phyloP scores from a whole-genome alignment of 371 early-diverging fungal genomes.

The Syncephalastrum racemosum region DNA sequence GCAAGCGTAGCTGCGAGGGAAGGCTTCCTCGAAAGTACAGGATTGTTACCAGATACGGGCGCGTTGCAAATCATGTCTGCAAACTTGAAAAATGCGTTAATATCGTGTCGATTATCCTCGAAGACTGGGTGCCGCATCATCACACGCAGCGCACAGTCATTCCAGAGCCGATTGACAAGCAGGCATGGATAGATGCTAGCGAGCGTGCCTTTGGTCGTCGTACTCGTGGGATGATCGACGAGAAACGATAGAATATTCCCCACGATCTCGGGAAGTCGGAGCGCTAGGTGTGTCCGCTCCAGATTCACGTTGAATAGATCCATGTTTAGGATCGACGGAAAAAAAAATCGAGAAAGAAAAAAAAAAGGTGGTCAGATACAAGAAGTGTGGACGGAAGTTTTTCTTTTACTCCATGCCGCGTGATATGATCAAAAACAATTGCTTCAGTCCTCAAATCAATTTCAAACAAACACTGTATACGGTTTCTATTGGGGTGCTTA shows the following conservation, averaged over 20 bases:
- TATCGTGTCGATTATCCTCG: conserved; percentile 25
- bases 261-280: conserved; percentile 40
- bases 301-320: conserved; percentile 4
- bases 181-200: conserved; percentile 31
- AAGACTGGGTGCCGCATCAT: conserved; percentile 37
- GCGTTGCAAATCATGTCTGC: conserved; percentile 7
- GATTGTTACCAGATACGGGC: background rate
- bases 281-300: conserved; percentile 24
- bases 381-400: conserved; percentile 13
- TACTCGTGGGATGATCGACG: background rate
- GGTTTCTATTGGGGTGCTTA: background rate
- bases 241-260: conserved; percentile 27
- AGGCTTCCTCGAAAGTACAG: no score
- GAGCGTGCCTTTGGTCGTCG: conserved; percentile 14
- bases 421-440: no score
- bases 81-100: conserved; percentile 14
- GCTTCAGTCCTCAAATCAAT: no score
- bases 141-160: conserved; percentile 33
- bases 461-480: no score
- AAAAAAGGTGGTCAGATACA: conserved; percentile 14
- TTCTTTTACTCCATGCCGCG: conserved; percentile 9
- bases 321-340: conserved; percentile 5
- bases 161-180: conserved; percentile 43
- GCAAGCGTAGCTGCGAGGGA: conserved; percentile 14
- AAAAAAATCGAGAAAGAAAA: conserved; percentile 10